Evolutionary conservation across 352 stramenopile genomes (phyloP).

Genomic region (Globisporangium ultimum): DNA sequence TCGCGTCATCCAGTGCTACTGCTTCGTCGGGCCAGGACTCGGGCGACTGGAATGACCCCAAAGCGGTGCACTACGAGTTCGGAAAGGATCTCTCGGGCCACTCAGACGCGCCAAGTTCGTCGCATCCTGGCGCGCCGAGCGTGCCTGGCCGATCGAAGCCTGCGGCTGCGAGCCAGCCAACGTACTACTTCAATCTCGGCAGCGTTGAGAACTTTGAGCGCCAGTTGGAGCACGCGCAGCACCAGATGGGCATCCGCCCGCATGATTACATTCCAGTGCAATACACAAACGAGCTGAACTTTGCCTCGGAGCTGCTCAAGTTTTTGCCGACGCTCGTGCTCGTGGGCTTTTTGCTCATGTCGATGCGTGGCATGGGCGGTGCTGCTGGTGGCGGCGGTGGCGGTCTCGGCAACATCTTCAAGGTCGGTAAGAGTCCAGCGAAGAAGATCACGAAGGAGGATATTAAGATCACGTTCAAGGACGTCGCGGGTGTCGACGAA

Average conservation of each 20-base stretch:
- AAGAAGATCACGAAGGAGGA: conserved; percentile 98
- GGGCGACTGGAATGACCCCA: conserved; percentile 48
- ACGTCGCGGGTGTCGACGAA: conserved; percentile 98
- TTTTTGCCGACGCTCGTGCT: conserved; percentile 94
- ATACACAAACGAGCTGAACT: conserved; percentile 96
- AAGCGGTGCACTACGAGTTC: conserved; percentile 27
- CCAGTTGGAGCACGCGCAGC: conserved; percentile 96
- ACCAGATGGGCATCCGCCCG: conserved; percentile 91
- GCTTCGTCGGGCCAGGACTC: conserved; percentile 11
- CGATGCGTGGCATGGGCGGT: conserved; percentile 91
- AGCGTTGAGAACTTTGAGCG: conserved; percentile 97
- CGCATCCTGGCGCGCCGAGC: conserved; percentile 3
- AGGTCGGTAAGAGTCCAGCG: conserved; percentile 93
- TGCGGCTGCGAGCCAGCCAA: conserved; percentile 24
- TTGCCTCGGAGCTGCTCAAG: conserved; percentile 92
- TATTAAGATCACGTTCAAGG: conserved; percentile 97
- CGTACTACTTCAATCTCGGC: conserved; percentile 97
- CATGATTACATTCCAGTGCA: conserved; percentile 97
- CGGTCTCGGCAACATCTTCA: conserved; percentile 93
- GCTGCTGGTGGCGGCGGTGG: conserved; percentile 70
- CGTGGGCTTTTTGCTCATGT: conserved; percentile 92
- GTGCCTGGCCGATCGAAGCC: conserved; percentile 14
- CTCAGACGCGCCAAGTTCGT: conserved; percentile 18
- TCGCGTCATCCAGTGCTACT: conserved; percentile 9
- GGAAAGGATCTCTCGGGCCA: conserved; percentile 17